Evolutionary conservation across 257 asterid genomes (phyloP), one percentile per base, ranked within the genome.

Genomic region (Perilla frutescens): DNA sequence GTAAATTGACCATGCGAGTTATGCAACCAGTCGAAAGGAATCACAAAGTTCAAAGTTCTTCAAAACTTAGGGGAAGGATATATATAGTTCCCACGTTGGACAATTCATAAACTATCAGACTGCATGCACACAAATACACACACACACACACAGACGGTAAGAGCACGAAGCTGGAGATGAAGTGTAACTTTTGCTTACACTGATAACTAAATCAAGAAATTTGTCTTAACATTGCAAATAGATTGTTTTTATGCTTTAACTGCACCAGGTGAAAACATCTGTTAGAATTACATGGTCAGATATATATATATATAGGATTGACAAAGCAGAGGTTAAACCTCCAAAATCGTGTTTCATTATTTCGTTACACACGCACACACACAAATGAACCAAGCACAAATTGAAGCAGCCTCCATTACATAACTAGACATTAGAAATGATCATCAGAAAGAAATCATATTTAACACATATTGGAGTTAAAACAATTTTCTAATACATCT

Each of bases 131-230:
- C 7, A n/a, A 12, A 20, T 1, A 20, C 26, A 20, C 26, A 20
- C 26, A 8, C 13, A 55, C 61, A 15, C 62, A 57, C 15, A 6
- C 57, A 49, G 47, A n/a, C 37, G 47, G 51, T 47, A 72, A 72
- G 54, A 26, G 59, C 69, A 63, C 63, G 48, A 41, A 43, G 64
- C 31, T 43, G 72, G 73, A 31, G 58, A 36, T 41, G 34, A 32
- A 53, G 2, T 43, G 45, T n/a, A 4, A 20, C 49, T 49, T 45
- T 44, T 60, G 62, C 70, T 29, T 8, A 7, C 32, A 53, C 10
- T 48, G 41, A 43, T 47, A 15, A 61, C 36, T 51, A 60, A 70
- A 14, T 44, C 50, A 50, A 36, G 74, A 66, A 31, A 57, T 53
- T 45, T 69, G 0, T 39, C 69, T 36, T 31, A 10, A 57, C 5